Evolutionary conservation across 192 early-diverging fungal species (phyloP), one percentile per base, ranked within the genome.

Genomic region (Kappamyces sp.): DNA sequence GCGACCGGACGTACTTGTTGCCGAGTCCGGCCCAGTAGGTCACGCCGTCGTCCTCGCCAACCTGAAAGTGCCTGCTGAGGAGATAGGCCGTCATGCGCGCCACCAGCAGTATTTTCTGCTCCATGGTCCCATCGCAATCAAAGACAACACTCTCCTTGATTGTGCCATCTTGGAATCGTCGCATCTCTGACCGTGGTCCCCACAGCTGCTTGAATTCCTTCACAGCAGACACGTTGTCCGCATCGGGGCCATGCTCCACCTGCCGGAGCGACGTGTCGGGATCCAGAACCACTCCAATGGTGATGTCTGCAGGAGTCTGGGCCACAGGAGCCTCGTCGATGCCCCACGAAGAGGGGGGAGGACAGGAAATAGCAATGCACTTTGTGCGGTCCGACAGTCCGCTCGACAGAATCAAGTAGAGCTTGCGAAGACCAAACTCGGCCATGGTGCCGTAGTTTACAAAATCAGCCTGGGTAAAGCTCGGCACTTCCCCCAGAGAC

Each of bases 121-220:
- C 90, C 6, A 76, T 59, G 15, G 66, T 71, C 3, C 72, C 70
- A 44, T 65, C 70, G 40, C 58, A 60, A 48, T 77, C 75, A 84
- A 91, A 99, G 0, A 95, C 87, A 3, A 92, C 87, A 75, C 89
- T 90, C 72, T 93, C 87, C 3, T 83, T 55, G 67, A 99, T 96
- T 49, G 82, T 83, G 15, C 92, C 92, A 64, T 99, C 91, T 65
- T 91, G 87, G 83, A 97, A 99, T 10, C 96, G 86, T 36, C 96
- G 86, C 51, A 94, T 67, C 64, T 95, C 93, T 2, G 90, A 80
- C 38, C 84, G 86, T 40, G 74, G 78, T n/a, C 96, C 96, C 96
- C 96, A 99, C 37, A 92, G 73, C 32, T 73, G 65, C 5, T 83
- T 74, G 77, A 94, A 97, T 13, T 71, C 78, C 6, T 74, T 74